Base-by-base conservation (phyloP, 2,329 filamentous ascomycete genomes). In the Colletotrichum liriopes region DNA sequence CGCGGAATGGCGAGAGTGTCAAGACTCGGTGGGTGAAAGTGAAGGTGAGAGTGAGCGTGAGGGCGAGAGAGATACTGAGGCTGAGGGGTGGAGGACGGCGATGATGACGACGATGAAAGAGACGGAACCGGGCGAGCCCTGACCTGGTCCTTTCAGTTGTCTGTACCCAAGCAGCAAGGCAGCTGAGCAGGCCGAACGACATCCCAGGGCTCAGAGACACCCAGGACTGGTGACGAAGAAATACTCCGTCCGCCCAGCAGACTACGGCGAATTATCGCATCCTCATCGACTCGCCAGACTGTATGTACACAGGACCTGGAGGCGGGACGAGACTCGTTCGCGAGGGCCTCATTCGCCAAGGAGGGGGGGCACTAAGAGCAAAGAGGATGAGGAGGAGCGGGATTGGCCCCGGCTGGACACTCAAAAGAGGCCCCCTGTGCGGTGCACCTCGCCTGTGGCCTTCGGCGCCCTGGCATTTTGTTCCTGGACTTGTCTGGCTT, bases 351-450 rank as follows among this genome's bases (percentile, higher is more conserved):
- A 43, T 43, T 43, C 41, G 14, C 41, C 11, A 2, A 12, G 26
- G n/a, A 12, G 23, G 26, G 58, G 41, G 26, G 41, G 18, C 41
- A 49, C 58, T 61, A 61, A 49, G 58, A 61, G 58, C 41, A 49
- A 51, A 55, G 47, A 14, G 45, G 61, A 55, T 35, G 26, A 43
- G 49, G 49, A 65, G 62, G 39, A 37, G 62, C 62, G 55, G 55
- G 41, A 67, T 67, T 55, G 65, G 56, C 41, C 54, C 60, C 35
- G 41, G 64, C 55, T 35, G 26, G 65, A 68, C 62, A 52, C 65
- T 68, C 37, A 61, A 71, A 61, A 65, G 70, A 56, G 61, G 26
- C 26, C 56, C 66, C 71, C 39, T 72, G 70, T 61, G 49, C n/a
- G 37, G 43, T 43, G 61, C 45, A 39, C 49, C 14, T 29, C 1